Percentiles rank a stretch among this genome's conserved stretches.
phyloP scores from a whole-genome alignment of 306 rosid species.

The Cucurbita pepo region DNA sequence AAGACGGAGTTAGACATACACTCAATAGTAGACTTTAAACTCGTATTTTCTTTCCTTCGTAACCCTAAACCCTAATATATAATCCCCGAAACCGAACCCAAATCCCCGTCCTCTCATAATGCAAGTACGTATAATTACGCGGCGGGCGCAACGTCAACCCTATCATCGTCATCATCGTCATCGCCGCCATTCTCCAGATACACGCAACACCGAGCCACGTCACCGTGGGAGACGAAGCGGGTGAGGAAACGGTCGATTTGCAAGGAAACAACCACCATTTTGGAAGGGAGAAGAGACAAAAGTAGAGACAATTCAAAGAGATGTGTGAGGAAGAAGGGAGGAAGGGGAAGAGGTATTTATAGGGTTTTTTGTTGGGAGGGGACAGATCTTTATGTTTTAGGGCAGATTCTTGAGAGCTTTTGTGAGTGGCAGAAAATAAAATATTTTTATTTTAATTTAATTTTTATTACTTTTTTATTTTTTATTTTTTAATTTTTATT shows the following conservation, averaged over 20 bases:
- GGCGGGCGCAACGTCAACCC: conserved; percentile 9
- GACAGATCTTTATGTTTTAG: background rate
- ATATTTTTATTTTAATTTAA: background rate
- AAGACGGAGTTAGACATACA: no score
- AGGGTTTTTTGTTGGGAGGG: background rate
- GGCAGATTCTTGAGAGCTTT: background rate
- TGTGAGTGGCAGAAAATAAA: background rate
- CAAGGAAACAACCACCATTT: background rate
- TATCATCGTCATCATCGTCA: conserved; percentile 7
- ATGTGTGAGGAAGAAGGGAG: background rate
- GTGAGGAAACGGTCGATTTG: background rate
- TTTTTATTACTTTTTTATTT: no score
- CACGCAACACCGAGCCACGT: background rate
- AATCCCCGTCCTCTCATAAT: background rate
- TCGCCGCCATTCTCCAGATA: background rate
- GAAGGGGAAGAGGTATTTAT: background rate
- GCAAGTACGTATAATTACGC: background rate
- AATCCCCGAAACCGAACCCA: background rate
- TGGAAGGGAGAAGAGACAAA: background rate
- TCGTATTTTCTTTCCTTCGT: no score
- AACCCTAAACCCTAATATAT: no score
- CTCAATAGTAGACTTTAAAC: no score
- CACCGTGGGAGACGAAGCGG: background rate
- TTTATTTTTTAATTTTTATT: no score
- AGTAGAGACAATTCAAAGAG: background rate